Percentiles rank a stretch among this genome's conserved stretches.
Evolutionary conservation across 495 filamentous ascomycete species (phyloP).

Genomic region (Hyaloscypha finlandica): DNA sequence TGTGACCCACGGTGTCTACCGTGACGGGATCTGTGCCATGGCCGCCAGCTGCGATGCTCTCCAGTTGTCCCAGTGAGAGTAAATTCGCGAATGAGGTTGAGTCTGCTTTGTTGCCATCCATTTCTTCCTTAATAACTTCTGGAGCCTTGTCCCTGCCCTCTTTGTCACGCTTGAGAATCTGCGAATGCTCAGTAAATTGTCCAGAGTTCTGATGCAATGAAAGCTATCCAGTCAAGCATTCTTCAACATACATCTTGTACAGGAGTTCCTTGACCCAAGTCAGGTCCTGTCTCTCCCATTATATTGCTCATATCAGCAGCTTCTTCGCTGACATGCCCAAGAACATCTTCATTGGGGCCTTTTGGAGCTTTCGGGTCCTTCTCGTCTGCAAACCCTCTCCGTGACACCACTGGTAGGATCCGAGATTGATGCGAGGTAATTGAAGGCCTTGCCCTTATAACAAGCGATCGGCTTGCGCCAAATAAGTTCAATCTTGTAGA

Average conservation of each 20-base stretch:
- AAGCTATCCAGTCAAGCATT: not conserved
- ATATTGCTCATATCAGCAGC: slow-evolving; percentile 58
- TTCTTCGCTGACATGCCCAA: slow-evolving; percentile 66
- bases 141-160: slow-evolving; percentile 65
- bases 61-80: slow-evolving; percentile 26
- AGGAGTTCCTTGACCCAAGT: slow-evolving; percentile 65
- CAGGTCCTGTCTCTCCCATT: slow-evolving; percentile 55
- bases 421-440: slow-evolving; percentile 25
- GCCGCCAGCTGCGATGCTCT: slow-evolving; percentile 28
- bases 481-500: slow-evolving; percentile 50
- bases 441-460: slow-evolving; percentile 43
- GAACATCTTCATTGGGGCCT: slow-evolving; percentile 52
- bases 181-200: slow-evolving; percentile 15
- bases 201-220: slow-evolving; percentile 16
- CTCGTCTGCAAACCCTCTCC: slow-evolving; percentile 39
- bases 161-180: slow-evolving; percentile 69
- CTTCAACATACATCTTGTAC: slow-evolving; percentile 59
- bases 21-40: slow-evolving; percentile 32
- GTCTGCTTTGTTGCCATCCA: slow-evolving; percentile 28
- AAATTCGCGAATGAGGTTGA: slow-evolving; percentile 30
- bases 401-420: slow-evolving; percentile 21
- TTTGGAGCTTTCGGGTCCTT: slow-evolving; percentile 39
- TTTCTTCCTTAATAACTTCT: slow-evolving; percentile 64
- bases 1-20: slow-evolving; percentile 55
- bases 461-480: slow-evolving; percentile 46